Evolutionary conservation across 2,329 filamentous ascomycete genomes (phyloP).

Genomic region (Cladobotryum protrusum): DNA sequence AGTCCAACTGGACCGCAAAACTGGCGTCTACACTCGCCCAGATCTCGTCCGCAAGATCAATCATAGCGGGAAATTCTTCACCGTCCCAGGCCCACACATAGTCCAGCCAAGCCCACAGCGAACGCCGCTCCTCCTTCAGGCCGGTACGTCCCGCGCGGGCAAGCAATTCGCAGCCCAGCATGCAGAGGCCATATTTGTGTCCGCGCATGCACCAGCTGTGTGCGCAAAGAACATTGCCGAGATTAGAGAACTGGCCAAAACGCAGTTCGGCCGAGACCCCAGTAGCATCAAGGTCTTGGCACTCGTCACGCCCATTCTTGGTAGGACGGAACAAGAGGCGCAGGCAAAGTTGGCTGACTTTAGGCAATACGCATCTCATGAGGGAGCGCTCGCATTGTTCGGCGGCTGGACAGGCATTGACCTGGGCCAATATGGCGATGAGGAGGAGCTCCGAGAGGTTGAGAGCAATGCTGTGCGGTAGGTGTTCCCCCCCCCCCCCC

Average conservation of each 20-base stretch:
- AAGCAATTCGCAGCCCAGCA: constrained; percentile 63
- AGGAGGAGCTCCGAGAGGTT: constrained; percentile 57
- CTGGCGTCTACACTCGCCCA: constrained; percentile 49
- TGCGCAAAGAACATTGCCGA: constrained; percentile 58
- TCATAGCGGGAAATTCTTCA: constrained; percentile 58
- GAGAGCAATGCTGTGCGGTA: constrained; percentile 54
- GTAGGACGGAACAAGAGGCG: constrained; percentile 60
- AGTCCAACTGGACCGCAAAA: constrained; percentile 51
- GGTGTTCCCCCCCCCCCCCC: too few relatives aligned
- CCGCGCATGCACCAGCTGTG: constrained; percentile 55
- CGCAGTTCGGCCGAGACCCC: constrained; percentile 50
- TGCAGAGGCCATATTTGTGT: constrained; percentile 66
- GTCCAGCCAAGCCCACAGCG: constrained; percentile 61
- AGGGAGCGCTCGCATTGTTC: constrained; percentile 63
- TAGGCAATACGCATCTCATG: constrained; percentile 51
- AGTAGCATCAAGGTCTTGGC: constrained; percentile 61
- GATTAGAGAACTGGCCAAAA: constrained; percentile 50
- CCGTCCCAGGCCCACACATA: constrained; percentile 58
- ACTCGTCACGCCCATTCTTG: constrained; percentile 59
- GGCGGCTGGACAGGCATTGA: constrained; percentile 65
- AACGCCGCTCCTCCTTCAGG: constrained; percentile 64
- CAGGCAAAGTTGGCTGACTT: constrained; percentile 57
- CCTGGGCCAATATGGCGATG: constrained; percentile 52
- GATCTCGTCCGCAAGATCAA: constrained; percentile 57
- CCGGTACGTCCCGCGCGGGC: constrained; percentile 60